Evolutionary conservation across 768 basidiomycete genomes (phyloP).

Genomic region (Tephrocybe sp.): DNA sequence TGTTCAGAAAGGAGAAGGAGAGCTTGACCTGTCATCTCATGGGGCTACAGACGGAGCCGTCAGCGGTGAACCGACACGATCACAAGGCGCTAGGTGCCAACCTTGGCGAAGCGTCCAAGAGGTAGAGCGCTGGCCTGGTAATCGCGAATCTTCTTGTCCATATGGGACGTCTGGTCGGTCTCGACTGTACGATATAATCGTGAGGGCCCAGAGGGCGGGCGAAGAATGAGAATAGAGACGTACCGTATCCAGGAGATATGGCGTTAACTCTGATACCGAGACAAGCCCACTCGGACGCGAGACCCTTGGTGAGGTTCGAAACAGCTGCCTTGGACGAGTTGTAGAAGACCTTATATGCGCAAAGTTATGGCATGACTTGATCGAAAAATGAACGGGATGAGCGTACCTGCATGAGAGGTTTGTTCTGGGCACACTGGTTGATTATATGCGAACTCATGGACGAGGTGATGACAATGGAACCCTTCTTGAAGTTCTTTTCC

Average conservation of each 20-base stretch:
- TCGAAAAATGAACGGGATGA: neutral
- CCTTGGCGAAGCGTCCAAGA: conserved; percentile 56
- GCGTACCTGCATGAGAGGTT: conserved; percentile 49
- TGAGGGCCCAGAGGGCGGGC: neutral
- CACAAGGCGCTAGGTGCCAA: conserved; percentile 12
- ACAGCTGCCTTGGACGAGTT: conserved; percentile 72
- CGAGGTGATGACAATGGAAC: conserved; percentile 62
- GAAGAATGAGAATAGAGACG: conserved; percentile 13
- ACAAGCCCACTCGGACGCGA: conserved; percentile 63
- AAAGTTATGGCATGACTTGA: conserved; percentile 7
- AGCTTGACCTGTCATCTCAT: conserved; percentile 56
- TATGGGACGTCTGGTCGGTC: conserved; percentile 55
- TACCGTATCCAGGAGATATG: conserved; percentile 60
- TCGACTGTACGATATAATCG: conserved; percentile 32
- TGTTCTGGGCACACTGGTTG: conserved; percentile 43
- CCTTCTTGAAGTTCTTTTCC: conserved; percentile 27
- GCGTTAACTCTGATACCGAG: conserved; percentile 56
- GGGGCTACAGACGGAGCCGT: conserved; percentile 31
- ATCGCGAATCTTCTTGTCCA: conserved; percentile 46
- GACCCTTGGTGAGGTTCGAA: conserved; percentile 49
- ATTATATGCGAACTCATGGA: conserved; percentile 70
- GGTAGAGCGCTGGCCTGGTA: conserved; percentile 51
- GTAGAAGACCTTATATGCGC: conserved; percentile 44
- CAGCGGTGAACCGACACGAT: neutral
- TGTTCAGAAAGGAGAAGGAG: conserved; percentile 50